Percentiles rank a stretch among this genome's conserved stretches.
Conservation (phyloP, 2,329 filamentous ascomycete genomes). For the Diplodia seriata region DNA sequence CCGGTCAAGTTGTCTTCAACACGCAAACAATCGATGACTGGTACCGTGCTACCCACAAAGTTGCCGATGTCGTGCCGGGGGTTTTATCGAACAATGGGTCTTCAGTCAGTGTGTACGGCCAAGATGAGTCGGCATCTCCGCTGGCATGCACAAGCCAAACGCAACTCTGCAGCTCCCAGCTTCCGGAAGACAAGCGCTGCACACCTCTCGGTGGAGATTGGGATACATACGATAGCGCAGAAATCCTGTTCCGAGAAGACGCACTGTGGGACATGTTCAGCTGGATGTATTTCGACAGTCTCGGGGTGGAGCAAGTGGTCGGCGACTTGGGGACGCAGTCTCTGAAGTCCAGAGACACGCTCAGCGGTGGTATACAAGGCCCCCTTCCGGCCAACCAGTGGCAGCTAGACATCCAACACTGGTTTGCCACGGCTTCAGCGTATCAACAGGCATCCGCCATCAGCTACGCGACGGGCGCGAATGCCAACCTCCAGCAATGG, state of each 20-base stretch:
- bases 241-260: neutral
- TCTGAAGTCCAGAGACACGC: neutral
- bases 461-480: neutral
- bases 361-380: neutral
- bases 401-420: conserved; percentile 35
- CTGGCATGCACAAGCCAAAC: conserved; percentile 31
- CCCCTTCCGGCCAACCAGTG: conserved; percentile 33
- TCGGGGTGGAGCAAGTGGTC: neutral
- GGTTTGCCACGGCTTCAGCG: conserved; percentile 24
- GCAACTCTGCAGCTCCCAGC: conserved; percentile 31
- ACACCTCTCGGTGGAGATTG: conserved; percentile 10
- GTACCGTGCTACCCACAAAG: neutral
- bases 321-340: neutral
- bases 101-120: neutral
- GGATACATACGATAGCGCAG: neutral
- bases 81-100: no score
- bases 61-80: no score
- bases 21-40: neutral
- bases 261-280: neutral
- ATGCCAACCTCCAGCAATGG: neutral
- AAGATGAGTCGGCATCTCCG: conserved; percentile 22
- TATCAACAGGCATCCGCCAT: conserved; percentile 11
- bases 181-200: conserved; percentile 11
- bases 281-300: neutral
- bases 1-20: neutral